Evolutionary conservation across 2,329 filamentous ascomycete species (phyloP).

Genomic region (Aureobasidium sp.): DNA sequence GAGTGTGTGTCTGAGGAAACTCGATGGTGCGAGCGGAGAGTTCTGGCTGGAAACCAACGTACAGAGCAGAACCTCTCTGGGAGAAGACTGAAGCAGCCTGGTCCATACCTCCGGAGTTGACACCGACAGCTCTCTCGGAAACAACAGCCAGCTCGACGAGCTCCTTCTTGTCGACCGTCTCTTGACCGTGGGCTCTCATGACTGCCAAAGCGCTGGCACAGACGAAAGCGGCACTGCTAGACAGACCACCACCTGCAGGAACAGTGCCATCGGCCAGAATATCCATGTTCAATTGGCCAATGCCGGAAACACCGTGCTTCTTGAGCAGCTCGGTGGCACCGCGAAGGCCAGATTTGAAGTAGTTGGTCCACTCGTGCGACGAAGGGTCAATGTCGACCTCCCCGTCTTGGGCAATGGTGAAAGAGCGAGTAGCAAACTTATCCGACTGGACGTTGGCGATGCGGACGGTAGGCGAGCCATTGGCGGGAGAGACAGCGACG

Average conservation of each 20-base stretch:
- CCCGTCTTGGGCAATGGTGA: slow-evolving; percentile 57
- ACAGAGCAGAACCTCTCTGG: slow-evolving; percentile 73
- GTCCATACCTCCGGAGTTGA: slow-evolving; percentile 98
- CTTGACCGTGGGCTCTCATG: slow-evolving; percentile 74
- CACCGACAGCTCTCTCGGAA: slow-evolving; percentile 86
- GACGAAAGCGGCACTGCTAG: slow-evolving; percentile 89
- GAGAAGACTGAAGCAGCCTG: slow-evolving; percentile 95
- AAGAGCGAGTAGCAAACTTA: slow-evolving; percentile 70
- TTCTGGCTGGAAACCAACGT: slow-evolving; percentile 79
- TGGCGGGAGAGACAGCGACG: slow-evolving; percentile 52
- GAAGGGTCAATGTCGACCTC: slow-evolving; percentile 67
- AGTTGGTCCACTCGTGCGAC: slow-evolving; percentile 92
- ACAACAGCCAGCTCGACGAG: slow-evolving; percentile 90
- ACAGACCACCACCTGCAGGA: slow-evolving; percentile 83
- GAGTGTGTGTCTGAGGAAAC: slow-evolving; percentile 73
- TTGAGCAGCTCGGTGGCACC: slow-evolving; percentile 74
- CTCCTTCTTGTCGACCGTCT: slow-evolving; percentile 78
- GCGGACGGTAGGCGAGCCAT: slow-evolving; percentile 57
- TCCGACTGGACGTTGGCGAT: slow-evolving; percentile 71
- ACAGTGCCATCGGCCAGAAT: slow-evolving; percentile 87
- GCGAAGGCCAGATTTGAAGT: slow-evolving; percentile 87
- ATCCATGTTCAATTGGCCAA: slow-evolving; percentile 71
- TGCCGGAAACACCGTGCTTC: slow-evolving; percentile 53
- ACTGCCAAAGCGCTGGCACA: slow-evolving; percentile 84
- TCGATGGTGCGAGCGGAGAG: slow-evolving; percentile 70